Base-by-base conservation (phyloP, 306 rosid genomes). In the Cucurbita maxima region DNA sequence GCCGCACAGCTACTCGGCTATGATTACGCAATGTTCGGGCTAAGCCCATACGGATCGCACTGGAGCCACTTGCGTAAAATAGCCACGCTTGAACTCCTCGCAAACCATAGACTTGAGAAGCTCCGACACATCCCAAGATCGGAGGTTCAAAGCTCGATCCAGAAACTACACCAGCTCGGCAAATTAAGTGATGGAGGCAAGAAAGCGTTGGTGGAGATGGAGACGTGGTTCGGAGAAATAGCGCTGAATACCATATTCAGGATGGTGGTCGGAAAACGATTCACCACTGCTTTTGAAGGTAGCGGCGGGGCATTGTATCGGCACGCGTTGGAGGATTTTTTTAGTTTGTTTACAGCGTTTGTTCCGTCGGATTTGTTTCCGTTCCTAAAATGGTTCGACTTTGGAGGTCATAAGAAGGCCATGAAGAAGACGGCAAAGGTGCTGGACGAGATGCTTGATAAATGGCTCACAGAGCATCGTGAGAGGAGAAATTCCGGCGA, bases 331-430 rank as follows among this genome's bases (percentile, higher is more conserved):
- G 57, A 62, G 14, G 68, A 82, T n/a, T 83, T 89, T 36, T 83
- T 89, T 75, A 83, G 69, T 70, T 62, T 85, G 45, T 83, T 83
- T 12, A 88, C 89, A 4, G 76, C 79, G 11, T 87, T 83, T 38
- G 84, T 83, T 15, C 87, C 85, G 14, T 82, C 88, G 0, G 89
- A 89, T 22, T 87, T 87, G 3, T 53, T 89, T 70, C 88, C 89
- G 1, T 89, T 76, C 58, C 36, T 89, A 22, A 37, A 81, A 15
- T 87, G 88, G 89, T 58, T 87, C 11, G 91, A 85, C 61, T 72
- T 85, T 62, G 76, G 74, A 68, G 91, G 91, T 13, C 83, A 82
- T 50, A 81, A 84, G 81, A 86, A 57, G 62, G 62, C 16, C 16
- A 57, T 57, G 37, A 57, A 57, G 38, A 25, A 79, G 64, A 86